Evolutionary conservation across 2,329 filamentous ascomycete genomes (phyloP).

Genomic region (Annulohypoxylon truncatum): DNA sequence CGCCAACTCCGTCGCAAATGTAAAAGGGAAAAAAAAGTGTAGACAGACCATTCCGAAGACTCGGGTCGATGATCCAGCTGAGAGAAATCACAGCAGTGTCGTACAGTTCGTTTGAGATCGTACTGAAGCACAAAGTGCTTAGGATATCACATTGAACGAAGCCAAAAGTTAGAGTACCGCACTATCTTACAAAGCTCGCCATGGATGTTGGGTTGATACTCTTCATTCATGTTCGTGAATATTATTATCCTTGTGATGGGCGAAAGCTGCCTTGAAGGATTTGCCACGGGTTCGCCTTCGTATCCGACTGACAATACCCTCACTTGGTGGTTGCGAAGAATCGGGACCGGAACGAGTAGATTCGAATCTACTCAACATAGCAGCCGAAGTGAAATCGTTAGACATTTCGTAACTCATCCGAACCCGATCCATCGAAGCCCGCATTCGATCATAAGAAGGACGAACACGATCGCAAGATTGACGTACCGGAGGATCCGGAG

Average conservation of each 20-base stretch:
- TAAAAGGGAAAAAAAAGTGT: conserved; percentile 28
- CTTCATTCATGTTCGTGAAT: conserved; percentile 48
- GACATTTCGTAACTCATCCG: conserved; percentile 87
- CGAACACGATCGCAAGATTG: conserved; percentile 75
- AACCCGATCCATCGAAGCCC: conserved; percentile 87
- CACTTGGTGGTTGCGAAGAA: conserved; percentile 24
- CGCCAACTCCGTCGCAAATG: conserved; percentile 46
- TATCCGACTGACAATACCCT: conserved; percentile 49
- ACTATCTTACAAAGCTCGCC: conserved; percentile 27
- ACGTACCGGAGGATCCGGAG: conserved; percentile 50
- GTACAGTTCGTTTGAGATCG: conserved; percentile 47
- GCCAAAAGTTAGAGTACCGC: conserved; percentile 12
- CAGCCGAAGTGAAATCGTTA: conserved; percentile 91
- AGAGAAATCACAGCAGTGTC: conserved; percentile 40
- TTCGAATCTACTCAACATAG: conserved; percentile 85
- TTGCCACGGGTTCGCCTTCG: conserved; percentile 51
- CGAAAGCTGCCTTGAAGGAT: conserved; percentile 51
- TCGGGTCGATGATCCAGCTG: conserved; percentile 21
- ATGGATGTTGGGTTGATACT: neutral
- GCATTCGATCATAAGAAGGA: conserved; percentile 88
- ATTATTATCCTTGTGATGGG: conserved; percentile 47
- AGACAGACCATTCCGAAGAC: conserved; percentile 20
- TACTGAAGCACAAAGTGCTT: conserved; percentile 35
- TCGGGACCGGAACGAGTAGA: conserved; percentile 67
- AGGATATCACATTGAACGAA: conserved; percentile 43